phyloP scores from a whole-genome alignment of 2,329 filamentous ascomycete genomes.

The Fusarium multiceps region DNA sequence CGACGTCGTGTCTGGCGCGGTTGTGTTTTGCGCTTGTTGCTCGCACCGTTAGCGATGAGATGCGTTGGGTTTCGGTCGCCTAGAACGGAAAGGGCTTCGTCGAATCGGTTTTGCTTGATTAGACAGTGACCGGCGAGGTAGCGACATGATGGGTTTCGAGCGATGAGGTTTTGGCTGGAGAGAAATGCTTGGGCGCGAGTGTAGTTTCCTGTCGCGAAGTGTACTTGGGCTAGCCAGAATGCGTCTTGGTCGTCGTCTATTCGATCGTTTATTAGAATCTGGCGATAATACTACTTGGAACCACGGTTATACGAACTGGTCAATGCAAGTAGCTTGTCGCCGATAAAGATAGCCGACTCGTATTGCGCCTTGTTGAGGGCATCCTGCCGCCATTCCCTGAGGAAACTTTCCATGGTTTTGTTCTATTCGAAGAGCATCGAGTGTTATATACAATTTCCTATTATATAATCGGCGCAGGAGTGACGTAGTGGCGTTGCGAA shows the following conservation, averaged over 20 bases:
- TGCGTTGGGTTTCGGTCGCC: conserved; percentile 96
- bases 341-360: conserved; percentile 95
- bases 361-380: conserved; percentile 96
- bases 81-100: conserved; percentile 86
- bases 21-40: conserved; percentile 54
- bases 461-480: not conserved
- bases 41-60: conserved; percentile 71
- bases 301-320: conserved; percentile 73
- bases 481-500: conserved; percentile 10
- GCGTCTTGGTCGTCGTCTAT: conserved; percentile 92
- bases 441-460: not conserved
- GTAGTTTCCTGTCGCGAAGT: conserved; percentile 96
- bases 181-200: conserved; percentile 90
- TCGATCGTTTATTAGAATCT: conserved; percentile 9
- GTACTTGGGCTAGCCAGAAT: conserved; percentile 97
- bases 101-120: conserved; percentile 89
- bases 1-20: conserved; percentile 50
- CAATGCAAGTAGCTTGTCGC: conserved; percentile 93
- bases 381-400: conserved; percentile 95
- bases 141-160: conserved; percentile 84
- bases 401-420: conserved; percentile 83
- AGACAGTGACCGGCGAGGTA: conserved; percentile 95
- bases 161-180: conserved; percentile 82
- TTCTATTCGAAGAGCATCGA: conserved; percentile 10
- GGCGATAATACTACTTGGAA: not conserved